Conservation (phyloP, 352 stramenopile genomes). For the Pythium volutum region DNA sequence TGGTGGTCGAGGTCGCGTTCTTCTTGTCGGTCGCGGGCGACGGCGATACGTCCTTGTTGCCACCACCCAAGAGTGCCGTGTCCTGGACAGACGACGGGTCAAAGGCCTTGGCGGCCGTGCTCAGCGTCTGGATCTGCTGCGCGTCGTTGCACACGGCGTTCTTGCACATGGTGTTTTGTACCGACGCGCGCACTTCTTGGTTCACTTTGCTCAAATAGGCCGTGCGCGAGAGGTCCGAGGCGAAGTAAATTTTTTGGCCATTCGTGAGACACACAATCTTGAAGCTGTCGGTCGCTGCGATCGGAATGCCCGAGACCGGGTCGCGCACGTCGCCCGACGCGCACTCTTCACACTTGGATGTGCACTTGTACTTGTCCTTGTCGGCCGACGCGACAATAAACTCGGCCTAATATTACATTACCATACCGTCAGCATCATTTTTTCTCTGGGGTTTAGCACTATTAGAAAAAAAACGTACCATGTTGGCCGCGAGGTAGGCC, state of each 20-base stretch:
- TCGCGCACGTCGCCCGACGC: slow-evolving; percentile 42
- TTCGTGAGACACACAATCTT: slow-evolving; percentile 69
- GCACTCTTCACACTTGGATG: slow-evolving; percentile 49
- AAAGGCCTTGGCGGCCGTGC: slow-evolving; percentile 41
- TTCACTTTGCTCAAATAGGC: slow-evolving; percentile 63
- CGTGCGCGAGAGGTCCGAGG: slow-evolving; percentile 60
- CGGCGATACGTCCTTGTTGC: not conserved
- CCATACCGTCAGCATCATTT: slow-evolving; percentile 1
- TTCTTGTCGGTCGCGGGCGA: not conserved
- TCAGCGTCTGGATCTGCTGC: slow-evolving; percentile 53
- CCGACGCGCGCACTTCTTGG: slow-evolving; percentile 41
- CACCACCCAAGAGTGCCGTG: not conserved
- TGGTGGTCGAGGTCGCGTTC: slow-evolving; percentile 1
- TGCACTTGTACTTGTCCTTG: slow-evolving; percentile 80
- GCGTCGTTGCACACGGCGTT: slow-evolving; percentile 53
- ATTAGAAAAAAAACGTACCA: slow-evolving; percentile 36
- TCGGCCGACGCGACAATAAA: slow-evolving; percentile 49
- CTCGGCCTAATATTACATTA: slow-evolving; percentile 30
- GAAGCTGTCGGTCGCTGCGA: slow-evolving; percentile 55
- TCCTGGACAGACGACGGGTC: slow-evolving; percentile 22
- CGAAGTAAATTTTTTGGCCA: slow-evolving; percentile 86
- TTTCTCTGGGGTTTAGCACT: slow-evolving; percentile 5
- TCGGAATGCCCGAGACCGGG: slow-evolving; percentile 52
- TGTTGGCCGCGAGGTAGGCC: slow-evolving; percentile 69
- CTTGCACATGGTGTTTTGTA: slow-evolving; percentile 56